Base-by-base conservation (phyloP, 768 basidiomycete genomes). In the Favolaschia claudopus region DNA sequence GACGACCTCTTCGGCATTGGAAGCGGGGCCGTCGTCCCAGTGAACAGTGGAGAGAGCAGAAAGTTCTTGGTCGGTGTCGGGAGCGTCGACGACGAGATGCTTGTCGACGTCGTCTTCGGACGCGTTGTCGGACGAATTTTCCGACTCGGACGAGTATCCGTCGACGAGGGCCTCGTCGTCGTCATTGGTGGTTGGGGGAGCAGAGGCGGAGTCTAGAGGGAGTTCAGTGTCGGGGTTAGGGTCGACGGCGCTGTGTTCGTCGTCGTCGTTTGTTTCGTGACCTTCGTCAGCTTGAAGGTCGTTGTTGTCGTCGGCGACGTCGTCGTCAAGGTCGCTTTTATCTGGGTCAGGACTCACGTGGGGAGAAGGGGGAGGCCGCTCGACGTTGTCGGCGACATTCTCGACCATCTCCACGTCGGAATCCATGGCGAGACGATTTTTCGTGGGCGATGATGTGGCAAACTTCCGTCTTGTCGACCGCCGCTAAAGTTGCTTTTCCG, bases 391-490 rank as follows among this genome's bases (percentile, higher is more conserved):
- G 15, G 33, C 20, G 7, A 24, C 48, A 19, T 47, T 34, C 29
- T 59, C 62, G 7, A 63, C 54, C 70, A 71, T 72, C 38, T 74
- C 72, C 20, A 70, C 68, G 57, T 71, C 71, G 32, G 69, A 70
- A 55, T 60, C 63, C 70, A 74, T 72, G 5, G 43, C 48, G n/a
- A n/a, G n/a, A n/a, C n/a, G n/a, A n/a, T n/a, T n/a, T n/a, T n/a
- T n/a, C n/a, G n/a, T n/a, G n/a, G n/a, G n/a, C 22, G 15, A 28
- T 55, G 54, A 55, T 46, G 54, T 55, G 54, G 54, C 54, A 46
- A 28, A 38, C 27, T 38, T 20, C 28, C 19, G 19, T 31, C 28
- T n/a, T 29, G 27, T 27, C 8, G 13, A 19, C 20, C 7, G 33
- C 33, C 10, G 33, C 33, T 9, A 34, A 9, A n/a, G n/a, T n/a